Base-by-base conservation (phyloP, 768 basidiomycete species). In the Butyriboletus loyo region DNA sequence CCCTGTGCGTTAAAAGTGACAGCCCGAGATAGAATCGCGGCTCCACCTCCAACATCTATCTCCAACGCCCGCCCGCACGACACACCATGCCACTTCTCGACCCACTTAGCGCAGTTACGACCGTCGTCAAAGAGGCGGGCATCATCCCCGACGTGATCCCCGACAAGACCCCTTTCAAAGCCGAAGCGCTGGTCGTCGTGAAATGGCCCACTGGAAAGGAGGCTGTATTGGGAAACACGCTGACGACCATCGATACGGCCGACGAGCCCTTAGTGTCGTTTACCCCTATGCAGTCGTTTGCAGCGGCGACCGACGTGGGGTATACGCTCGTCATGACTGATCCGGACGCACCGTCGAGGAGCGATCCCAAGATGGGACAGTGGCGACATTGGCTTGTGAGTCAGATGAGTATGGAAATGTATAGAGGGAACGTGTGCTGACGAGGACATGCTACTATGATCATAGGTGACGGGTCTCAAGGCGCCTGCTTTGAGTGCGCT, bases 331-430 rank as follows among this genome's bases (percentile, higher is more conserved):
- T 80, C 31, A 76, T 82, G 78, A 76, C 76, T 4, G 82, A 84
- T 59, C 82, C 82, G 2, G 82, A 83, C 52, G 82, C 82, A 4
- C 82, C 82, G 0, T 80, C 78, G 1, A 66, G 76, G 41, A 63
- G 55, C 7, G 72, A 80, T 34, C 80, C 78, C 1, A 78, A 73
- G 57, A 79, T 70, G 62, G 70, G 76, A 1, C 63, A 82, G 54
- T 83, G 79, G 72, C 73, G 81, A 40, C 82, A 84, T 51, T 83
- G 81, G 81, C 66, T 84, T 32, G 79, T 83, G 54, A 62, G 75
- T 58, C 1, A 14, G 30, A 22, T 17, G 13, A n/a, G 2, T 27
- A 14, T 28, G 34, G 21, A 13, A 21, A 41, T 25, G 35, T 11
- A 28, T 14, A 31, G 15, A 4, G 10, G 24, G 5, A 8, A 17